Conservation (phyloP, 176 grass and related monocot genomes). For the Echinochloa phyllopogon region DNA sequence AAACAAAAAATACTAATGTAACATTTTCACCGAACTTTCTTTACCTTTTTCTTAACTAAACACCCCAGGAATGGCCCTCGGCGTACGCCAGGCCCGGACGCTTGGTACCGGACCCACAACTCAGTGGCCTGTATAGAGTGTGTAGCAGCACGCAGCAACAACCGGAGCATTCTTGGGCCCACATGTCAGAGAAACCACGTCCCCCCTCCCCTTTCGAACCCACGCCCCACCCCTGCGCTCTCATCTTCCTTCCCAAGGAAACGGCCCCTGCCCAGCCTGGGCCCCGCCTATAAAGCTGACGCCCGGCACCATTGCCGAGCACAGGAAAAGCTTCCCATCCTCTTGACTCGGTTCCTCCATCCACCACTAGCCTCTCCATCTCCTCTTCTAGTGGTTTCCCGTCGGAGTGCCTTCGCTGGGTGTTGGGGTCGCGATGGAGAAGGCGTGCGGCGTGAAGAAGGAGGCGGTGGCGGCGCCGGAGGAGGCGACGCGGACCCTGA, state of each 20-base stretch:
- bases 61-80: neutral
- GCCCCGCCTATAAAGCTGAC: constrained; percentile 32
- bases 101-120: neutral
- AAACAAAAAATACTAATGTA: too few relatives aligned
- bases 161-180: neutral
- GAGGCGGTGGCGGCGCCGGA: neutral
- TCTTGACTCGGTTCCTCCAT: constrained; percentile 2
- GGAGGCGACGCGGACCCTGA: neutral
- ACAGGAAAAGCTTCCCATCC: neutral
- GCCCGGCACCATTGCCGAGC: constrained; percentile 34
- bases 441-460: neutral
- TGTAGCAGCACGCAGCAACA: neutral
- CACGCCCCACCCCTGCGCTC: too few relatives aligned
- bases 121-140: too few relatives aligned
- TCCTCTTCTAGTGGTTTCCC: neutral
- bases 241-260: constrained; percentile 54
- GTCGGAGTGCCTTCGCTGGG: neutral
- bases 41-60: too few relatives aligned
- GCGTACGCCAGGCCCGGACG: neutral
- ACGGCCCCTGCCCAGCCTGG: neutral
- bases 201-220: neutral
- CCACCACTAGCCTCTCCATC: constrained; percentile 2
- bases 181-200: constrained; percentile 23
- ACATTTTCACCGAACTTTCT: too few relatives aligned
- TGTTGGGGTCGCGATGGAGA: constrained; percentile 23